Conservation (phyloP, 306 rosid genomes). For the Sphenostylis stenocarpa region DNA sequence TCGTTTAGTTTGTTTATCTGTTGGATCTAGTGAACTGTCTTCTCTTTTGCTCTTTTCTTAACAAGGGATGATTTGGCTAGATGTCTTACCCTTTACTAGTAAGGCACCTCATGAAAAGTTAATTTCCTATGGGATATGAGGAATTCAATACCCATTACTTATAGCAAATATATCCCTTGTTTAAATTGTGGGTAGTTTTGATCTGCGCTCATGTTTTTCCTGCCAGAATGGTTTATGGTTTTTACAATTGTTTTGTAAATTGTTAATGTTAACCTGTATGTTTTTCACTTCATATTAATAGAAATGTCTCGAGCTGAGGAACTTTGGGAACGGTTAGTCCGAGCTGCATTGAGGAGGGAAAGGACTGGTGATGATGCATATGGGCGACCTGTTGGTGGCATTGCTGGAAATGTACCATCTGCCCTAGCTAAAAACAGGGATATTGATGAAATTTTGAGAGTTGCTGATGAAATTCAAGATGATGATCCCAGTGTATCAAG, state of each 20-base stretch:
- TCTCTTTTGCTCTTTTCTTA: background rate
- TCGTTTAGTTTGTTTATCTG: background rate
- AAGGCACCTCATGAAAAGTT: background rate
- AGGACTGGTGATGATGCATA: conserved; percentile 72
- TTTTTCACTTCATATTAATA: conserved; percentile 12
- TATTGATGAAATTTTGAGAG: conserved; percentile 91
- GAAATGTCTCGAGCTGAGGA: conserved; percentile 83
- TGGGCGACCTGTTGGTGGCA: conserved; percentile 68
- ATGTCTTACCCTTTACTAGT: background rate
- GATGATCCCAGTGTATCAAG: conserved; percentile 82
- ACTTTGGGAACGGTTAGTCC: conserved; percentile 89
- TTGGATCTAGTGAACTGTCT: background rate
- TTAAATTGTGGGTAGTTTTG: background rate
- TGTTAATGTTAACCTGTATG: background rate
- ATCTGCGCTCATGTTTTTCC: background rate
- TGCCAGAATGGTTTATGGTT: background rate
- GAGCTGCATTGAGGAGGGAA: conserved; percentile 75
- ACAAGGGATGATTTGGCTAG: background rate
- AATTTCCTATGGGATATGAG: background rate
- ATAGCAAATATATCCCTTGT: background rate
- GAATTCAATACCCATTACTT: background rate
- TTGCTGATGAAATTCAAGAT: conserved; percentile 94
- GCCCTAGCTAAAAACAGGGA: conserved; percentile 92
- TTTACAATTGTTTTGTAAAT: background rate
- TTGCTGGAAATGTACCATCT: conserved; percentile 89